phyloP scores from a whole-genome alignment of 495 filamentous ascomycete species.

The Cercophora scortea region DNA sequence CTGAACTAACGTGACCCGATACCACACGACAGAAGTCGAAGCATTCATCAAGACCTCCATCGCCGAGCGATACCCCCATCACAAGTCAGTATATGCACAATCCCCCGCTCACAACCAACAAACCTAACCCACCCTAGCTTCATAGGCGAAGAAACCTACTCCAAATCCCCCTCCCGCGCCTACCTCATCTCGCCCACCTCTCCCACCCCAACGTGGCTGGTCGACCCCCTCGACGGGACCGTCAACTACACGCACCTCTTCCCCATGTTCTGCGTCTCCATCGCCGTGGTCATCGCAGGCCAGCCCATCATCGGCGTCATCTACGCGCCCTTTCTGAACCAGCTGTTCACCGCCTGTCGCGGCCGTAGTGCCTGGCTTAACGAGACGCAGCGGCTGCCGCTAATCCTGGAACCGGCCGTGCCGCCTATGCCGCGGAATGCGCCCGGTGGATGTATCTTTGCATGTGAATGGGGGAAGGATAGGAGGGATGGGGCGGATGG shows the following conservation, averaged over 20 bases:
- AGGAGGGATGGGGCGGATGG: conserved; percentile 52
- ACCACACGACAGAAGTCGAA: conserved; percentile 54
- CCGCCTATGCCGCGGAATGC: conserved; percentile 54
- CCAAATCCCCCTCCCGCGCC: conserved; percentile 46
- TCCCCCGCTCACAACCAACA: background rate
- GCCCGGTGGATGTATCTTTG: conserved; percentile 57
- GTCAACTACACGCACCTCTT: conserved; percentile 68
- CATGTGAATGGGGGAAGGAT: conserved; percentile 69
- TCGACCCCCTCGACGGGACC: conserved; percentile 64
- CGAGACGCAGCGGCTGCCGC: conserved; percentile 48
- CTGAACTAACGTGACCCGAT: background rate
- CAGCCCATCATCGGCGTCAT: conserved; percentile 56
- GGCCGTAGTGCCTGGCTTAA: conserved; percentile 61
- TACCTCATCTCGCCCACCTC: conserved; percentile 47
- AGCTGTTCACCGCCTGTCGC: conserved; percentile 54
- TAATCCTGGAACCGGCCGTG: conserved; percentile 44
- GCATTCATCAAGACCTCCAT: conserved; percentile 53
- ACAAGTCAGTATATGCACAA: conserved; percentile 41
- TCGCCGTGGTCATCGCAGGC: conserved; percentile 51
- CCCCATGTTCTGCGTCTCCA: conserved; percentile 66
- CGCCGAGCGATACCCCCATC: conserved; percentile 46
- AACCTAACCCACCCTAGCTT: conserved; percentile 37
- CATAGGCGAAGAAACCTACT: conserved; percentile 64
- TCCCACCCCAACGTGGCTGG: conserved; percentile 55
- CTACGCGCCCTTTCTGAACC: conserved; percentile 55